Percentiles rank a stretch among this genome's conserved stretches.
These are phyloP conservation scores for Dendrocalamus sinicus DNA, from an alignment of 176 grass and related monocot genomes.

Conservation along the genomic window DNA sequence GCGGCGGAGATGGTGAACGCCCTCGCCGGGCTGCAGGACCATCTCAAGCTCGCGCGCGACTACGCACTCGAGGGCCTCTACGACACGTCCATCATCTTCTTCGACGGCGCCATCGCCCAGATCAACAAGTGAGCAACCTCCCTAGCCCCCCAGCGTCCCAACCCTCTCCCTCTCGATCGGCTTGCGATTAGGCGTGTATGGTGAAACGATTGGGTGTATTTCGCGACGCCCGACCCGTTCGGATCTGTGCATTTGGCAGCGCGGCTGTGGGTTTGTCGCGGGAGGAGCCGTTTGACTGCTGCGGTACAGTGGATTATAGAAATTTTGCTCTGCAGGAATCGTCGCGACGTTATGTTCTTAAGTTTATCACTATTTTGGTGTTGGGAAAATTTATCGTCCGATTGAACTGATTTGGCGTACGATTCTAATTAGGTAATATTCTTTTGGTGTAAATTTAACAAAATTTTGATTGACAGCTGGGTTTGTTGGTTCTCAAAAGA, in stretches of 20 bases:
- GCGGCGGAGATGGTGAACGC: constrained; percentile 63
- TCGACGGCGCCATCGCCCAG: constrained; percentile 97
- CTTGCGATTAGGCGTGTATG: neutral
- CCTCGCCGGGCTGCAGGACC: constrained; percentile 86
- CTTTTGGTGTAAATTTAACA: neutral
- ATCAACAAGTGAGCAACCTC: constrained; percentile 87
- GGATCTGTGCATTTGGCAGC: constrained; percentile 37
- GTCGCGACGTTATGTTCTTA: constrained; percentile 3
- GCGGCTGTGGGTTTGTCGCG: neutral
- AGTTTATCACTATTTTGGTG: neutral
- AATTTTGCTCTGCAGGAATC: neutral
- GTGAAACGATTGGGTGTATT: constrained; percentile 10
- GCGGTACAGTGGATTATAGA: neutral
- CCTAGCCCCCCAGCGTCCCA: neutral
- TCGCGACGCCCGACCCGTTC: neutral
- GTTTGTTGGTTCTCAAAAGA: neutral
- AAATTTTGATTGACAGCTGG: neutral
- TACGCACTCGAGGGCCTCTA: constrained; percentile 98
- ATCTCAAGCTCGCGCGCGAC: constrained; percentile 92
- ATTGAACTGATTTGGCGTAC: neutral
- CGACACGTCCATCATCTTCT: constrained; percentile 99
- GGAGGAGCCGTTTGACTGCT: neutral
- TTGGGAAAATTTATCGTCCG: neutral
- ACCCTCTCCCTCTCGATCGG: neutral
- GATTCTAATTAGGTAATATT: neutral